Percentiles rank a stretch among this genome's conserved stretches.
phyloP scores from a whole-genome alignment of 169 alveolate genomes.

The Eimeria sp. region DNA sequence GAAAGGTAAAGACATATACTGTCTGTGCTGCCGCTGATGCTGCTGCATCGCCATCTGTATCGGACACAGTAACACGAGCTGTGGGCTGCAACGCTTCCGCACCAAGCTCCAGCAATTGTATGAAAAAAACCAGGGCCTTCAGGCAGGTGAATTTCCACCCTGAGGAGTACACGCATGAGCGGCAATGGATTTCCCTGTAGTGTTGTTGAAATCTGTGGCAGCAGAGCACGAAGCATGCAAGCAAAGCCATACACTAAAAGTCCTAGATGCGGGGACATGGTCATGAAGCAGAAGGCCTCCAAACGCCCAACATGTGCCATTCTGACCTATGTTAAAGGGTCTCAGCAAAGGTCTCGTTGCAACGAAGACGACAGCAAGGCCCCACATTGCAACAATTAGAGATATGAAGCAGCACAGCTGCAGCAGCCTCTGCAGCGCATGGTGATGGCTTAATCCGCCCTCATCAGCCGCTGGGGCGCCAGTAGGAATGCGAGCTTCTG shows the following conservation, averaged over 20 bases:
- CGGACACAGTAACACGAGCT: not conserved
- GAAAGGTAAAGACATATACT: conserved; percentile 44
- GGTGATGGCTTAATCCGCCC: conserved; percentile 18
- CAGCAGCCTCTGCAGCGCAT: conserved; percentile 59
- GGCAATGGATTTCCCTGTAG: not conserved
- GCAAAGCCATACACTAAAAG: not conserved
- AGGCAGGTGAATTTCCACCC: conserved; percentile 66
- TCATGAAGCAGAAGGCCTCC: not conserved
- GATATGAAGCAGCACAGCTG: conserved; percentile 69
- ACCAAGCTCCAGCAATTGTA: conserved; percentile 41
- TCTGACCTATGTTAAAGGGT: conserved; percentile 63
- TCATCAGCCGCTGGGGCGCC: not conserved
- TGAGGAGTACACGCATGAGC: conserved; percentile 12
- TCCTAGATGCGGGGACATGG: not conserved
- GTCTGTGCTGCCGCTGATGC: conserved; percentile 42
- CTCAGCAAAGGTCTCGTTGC: conserved; percentile 68
- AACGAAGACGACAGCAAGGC: conserved; percentile 70
- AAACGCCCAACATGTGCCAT: not conserved
- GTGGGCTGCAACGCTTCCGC: conserved; percentile 66
- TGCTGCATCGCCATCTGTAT: conserved; percentile 43
- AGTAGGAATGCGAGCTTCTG: not conserved
- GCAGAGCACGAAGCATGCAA: not conserved
- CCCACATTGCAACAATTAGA: conserved; percentile 61
- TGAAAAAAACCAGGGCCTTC: conserved; percentile 73
- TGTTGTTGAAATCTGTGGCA: not conserved